phyloP scores from a whole-genome alignment of 257 asterid species.

The Nicotiana paniculata region DNA sequence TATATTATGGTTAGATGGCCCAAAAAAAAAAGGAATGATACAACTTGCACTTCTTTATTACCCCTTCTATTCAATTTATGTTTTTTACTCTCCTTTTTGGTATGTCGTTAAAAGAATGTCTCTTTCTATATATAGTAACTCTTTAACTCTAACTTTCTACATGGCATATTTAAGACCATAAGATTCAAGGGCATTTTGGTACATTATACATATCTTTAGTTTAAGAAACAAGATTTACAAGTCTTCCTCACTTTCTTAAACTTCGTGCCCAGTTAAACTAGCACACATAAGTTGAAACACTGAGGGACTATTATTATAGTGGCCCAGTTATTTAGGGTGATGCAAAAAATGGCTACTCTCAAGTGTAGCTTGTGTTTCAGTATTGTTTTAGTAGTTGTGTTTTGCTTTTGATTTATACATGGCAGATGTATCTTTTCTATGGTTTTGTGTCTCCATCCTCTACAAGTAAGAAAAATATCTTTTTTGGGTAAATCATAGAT shows the following conservation, averaged over 20 bases:
- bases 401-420: not conserved
- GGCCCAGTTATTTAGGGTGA: not conserved
- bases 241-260: too few species aligned
- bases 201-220: too few species aligned
- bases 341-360: not conserved
- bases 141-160: too few species aligned
- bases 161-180: too few species aligned
- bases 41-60: not conserved
- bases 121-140: too few species aligned
- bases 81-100: too few species aligned
- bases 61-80: too few species aligned
- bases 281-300: too few species aligned
- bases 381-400: not conserved
- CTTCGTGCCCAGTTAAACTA: too few species aligned
- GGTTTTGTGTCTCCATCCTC: slow-evolving; percentile 1
- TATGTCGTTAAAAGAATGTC: too few species aligned
- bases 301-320: not conserved
- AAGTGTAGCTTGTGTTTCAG: slow-evolving; percentile 5
- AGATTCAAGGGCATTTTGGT: too few species aligned
- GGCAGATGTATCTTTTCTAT: not conserved
- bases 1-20: not conserved
- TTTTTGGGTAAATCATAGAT: not conserved
- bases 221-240: too few species aligned
- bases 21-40: not conserved
- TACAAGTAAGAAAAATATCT: slow-evolving; percentile 2